Evolutionary conservation across 2,329 filamentous ascomycete genomes (phyloP), one percentile per base, ranked within the genome.

Genomic region (Peltaster fructicola): DNA sequence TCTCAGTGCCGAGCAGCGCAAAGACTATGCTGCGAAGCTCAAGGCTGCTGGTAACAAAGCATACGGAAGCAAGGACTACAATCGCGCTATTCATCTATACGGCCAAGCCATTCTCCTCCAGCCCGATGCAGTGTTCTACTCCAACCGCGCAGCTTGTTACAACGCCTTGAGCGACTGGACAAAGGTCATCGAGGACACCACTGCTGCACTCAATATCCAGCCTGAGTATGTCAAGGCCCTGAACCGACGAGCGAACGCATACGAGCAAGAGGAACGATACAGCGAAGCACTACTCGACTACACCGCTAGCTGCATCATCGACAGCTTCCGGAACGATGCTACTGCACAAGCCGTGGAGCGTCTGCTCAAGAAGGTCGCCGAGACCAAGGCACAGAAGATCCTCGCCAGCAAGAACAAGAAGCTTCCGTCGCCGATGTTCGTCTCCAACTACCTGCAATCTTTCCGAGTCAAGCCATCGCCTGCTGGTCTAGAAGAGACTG

Each of bases 231-330:
- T 98, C 54, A 95, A 98, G 64, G 88, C 88, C 16, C 65, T 98
- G 42, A 98, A 98, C 65, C 76, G 88, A 46, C 73, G 88, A 43
- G 88, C 88, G 28, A 90, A 90, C 48, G 88, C 88, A 30, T 98
- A 95, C 54, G 88, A 98, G 57, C 78, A 93, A 52, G 69, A 88
- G 21, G 74, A 74, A 43, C 76, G 75, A 55, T 92, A 76, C 61
- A 88, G 82, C 52, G 85, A 95, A 50, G 85, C 88, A 22, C 73
- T 98, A 6, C 68, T 98, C 35, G 88, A 98, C 57, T 95, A 91
- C 59, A 98, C 88, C 6, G 88, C 88, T 30, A 93, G 85, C 57
- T 98, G 88, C 60, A 98, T 98, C 52, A 92, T 98, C 50, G 88
- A 98, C 51, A 78, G 78, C 34, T 98, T 98, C 65, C 76, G 79